Evolutionary conservation across 495 filamentous ascomycete species (phyloP).

Genomic region (Lophiostoma macrostomum): DNA sequence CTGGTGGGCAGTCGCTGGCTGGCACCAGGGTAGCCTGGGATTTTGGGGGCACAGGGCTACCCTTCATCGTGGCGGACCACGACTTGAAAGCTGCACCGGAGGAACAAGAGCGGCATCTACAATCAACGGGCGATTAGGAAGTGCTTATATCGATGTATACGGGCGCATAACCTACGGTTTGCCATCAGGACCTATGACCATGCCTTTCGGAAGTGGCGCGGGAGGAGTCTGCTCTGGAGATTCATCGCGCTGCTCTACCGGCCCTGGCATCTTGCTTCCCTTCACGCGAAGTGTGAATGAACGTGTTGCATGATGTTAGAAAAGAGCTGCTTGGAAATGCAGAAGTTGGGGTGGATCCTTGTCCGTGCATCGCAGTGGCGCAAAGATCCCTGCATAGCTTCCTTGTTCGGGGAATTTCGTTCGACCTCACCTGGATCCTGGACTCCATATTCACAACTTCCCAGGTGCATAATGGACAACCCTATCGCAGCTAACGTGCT

Average conservation of each 20-base stretch:
- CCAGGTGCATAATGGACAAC: constrained; percentile 45
- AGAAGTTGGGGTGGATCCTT: not conserved
- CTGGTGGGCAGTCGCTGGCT: constrained; percentile 58
- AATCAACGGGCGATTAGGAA: no score
- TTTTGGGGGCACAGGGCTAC: constrained; percentile 29
- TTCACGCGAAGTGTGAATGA: no score
- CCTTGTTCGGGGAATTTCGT: not conserved
- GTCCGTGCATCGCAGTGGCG: constrained; percentile 17
- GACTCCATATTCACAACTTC: not conserved
- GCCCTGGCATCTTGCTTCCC: constrained; percentile 17
- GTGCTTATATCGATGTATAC: not conserved
- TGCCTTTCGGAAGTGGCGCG: constrained; percentile 63
- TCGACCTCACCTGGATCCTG: not conserved
- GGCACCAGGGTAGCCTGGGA: no score
- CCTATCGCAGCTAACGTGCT: constrained; percentile 55
- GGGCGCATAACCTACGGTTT: constrained; percentile 78
- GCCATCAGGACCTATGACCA: constrained; percentile 86
- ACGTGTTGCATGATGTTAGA: not conserved
- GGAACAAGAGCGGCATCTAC: constrained; percentile 85
- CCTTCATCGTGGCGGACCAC: constrained; percentile 67
- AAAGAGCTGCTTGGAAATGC: constrained; percentile 15
- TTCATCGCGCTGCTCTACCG: constrained; percentile 14
- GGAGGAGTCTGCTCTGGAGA: constrained; percentile 9
- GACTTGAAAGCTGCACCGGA: constrained; percentile 66
- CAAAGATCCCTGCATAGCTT: constrained; percentile 13